Base-by-base conservation (phyloP, 176 grass and related monocot species). In the Phragmites australis region DNA sequence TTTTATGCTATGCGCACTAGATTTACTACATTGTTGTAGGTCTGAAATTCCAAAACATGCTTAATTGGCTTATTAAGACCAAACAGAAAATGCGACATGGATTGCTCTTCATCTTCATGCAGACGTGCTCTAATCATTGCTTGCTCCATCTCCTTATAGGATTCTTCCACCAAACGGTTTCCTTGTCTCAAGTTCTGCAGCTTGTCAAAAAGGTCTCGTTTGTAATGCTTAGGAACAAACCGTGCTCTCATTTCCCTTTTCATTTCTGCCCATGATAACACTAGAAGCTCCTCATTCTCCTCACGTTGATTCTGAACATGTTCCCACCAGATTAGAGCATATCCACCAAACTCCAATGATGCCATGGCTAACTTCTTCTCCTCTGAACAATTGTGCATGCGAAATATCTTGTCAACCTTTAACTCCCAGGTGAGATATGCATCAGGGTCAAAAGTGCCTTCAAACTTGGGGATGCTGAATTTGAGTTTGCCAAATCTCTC, bases 51-150 rank as follows among this genome's bases (percentile, higher is more conserved):
- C 41, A 69, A 41, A 69, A 69, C 22, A 17, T 12, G 65, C 25
- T 69, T 45, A 19, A 69, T 69, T 27, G 65, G 65, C n/a, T 46
- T 46, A 40, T 7, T 46, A 6, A 69, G 12, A 1, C 21, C 65
- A 8, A n/a, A 69, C 11, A 69, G 65, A 69, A 69, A 64, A 39
- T 41, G 11, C 44, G 41, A n/a, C 41, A 69, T 69, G 41, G 65
- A 69, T 13, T 69, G 41, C 65, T 46, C 65, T 22, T 69, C 41
- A 69, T 27, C 65, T 7, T 69, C 65, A 15, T 46, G 41, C 6
- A 70, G 43, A 16, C 12, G 12, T 26, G 16, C 60, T 64, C 59
- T 62, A 60, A 44, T 68, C 39, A 47, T 70, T 22, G 22, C 67
- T 3, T 47, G 13, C 23, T 70, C 67, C 67, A 46, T 70, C 23